Conservation (phyloP, 257 asterid species). For the Solanum ahanhuiri region DNA sequence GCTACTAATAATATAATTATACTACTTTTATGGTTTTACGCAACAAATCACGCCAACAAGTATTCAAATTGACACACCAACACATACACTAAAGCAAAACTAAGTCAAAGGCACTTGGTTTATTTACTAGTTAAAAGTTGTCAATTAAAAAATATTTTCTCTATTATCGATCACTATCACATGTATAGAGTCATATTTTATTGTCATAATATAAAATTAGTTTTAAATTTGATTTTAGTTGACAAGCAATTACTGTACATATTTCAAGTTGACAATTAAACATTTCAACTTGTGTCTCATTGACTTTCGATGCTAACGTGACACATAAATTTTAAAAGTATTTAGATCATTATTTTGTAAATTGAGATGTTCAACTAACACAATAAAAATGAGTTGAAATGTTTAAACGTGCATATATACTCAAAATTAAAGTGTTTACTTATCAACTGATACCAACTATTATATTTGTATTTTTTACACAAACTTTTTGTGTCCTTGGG, state of each 20-base stretch:
- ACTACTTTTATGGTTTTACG: neutral
- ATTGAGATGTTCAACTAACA: too few species aligned
- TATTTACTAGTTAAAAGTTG: neutral
- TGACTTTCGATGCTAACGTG: too few species aligned
- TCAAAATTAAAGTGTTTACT: too few species aligned
- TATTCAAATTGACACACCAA: neutral
- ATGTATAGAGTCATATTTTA: neutral
- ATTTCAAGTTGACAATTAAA: too few species aligned
- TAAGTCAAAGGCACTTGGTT: neutral
- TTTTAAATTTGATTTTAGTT: too few species aligned
- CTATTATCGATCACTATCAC: neutral
- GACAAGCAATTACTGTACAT: too few species aligned
- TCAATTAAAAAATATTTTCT: neutral
- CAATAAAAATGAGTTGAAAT: too few species aligned
- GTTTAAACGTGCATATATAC: too few species aligned
- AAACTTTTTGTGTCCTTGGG: neutral
- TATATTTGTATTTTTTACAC: neutral
- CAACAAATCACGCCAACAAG: neutral
- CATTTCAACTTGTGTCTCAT: neutral
- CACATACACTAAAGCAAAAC: neutral
- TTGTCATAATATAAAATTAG: too few species aligned
- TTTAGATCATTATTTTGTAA: too few species aligned
- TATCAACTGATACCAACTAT: too few species aligned
- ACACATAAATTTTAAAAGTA: too few species aligned
- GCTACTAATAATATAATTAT: neutral